Evolutionary conservation across 192 early-diverging fungal genomes (phyloP), one percentile per base, ranked within the genome.

Genomic region (Cetraspora pellucida): DNA sequence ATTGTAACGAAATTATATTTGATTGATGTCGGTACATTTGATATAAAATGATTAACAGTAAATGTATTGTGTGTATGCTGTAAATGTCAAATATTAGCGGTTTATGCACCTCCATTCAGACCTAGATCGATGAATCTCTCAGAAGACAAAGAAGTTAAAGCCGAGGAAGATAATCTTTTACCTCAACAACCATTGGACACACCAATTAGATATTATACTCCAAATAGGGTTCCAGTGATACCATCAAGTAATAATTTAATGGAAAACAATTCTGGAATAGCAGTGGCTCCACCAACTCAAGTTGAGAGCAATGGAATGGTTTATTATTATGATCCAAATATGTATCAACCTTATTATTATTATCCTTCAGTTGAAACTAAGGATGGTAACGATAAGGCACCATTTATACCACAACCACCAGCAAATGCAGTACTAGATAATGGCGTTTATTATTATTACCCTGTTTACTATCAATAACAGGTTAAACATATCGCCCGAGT

Each of bases 281-380:
- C 13, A 52, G 31, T 23, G 44, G n/a, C 44, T 4, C 47, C 71
- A 57, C 14, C 31, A 19, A 25, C 72, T 21, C 13, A 17, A 11
- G 31, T 59, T 19, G 74, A 75, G 10, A 44, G 23, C 10, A 75
- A 75, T 50, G 74, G 74, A 23, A 58, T 64, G 44, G 45, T 75
- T 25, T 75, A 47, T 75, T 75, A 75, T 64, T 75, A 75, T 27
- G 73, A 75, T 60, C 73, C 73, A 49, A 60, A 75, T 50, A 49
- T 75, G 11, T 75, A 75, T 61, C 43, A 55, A 44, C 27, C 45
- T 64, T 75, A 72, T 52, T 70, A 70, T 70, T 28, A 23, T 61
- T 28, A 27, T 4, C 11, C 59, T 4, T 16, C 59, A 1, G 1
- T 28, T 21, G 59, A 61, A 30, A 28, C n/a, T 5, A 61, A 61